Conservation (phyloP, 306 rosid species). For the Canavalia gladiata region DNA sequence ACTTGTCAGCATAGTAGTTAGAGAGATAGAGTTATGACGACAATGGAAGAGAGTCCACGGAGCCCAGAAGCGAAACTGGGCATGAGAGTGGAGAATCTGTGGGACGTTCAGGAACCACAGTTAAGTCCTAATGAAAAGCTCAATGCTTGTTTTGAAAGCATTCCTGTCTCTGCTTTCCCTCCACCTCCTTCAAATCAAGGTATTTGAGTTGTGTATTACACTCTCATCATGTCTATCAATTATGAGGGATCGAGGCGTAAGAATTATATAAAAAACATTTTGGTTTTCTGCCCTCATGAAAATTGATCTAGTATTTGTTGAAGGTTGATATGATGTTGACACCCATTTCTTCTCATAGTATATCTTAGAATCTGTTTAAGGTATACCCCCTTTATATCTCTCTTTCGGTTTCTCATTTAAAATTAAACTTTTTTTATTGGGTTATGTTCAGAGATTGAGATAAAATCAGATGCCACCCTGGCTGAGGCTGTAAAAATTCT, state of each 20-base stretch:
- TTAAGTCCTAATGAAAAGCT: constrained; percentile 86
- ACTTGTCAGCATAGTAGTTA: constrained; percentile 45
- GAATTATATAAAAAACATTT: not conserved
- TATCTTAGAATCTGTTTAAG: not conserved
- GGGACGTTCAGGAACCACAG: constrained; percentile 85
- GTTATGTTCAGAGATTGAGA: constrained; percentile 71
- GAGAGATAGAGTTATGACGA: constrained; percentile 36
- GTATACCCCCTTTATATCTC: not conserved
- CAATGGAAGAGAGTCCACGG: constrained; percentile 68
- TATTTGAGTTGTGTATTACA: not conserved
- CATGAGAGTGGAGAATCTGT: constrained; percentile 86
- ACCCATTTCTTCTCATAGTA: not conserved
- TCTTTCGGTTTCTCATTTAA: not conserved
- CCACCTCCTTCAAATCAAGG: constrained; percentile 73
- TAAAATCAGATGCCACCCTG: constrained; percentile 71
- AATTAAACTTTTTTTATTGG: not conserved
- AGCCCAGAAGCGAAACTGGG: constrained; percentile 94
- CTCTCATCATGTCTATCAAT: not conserved
- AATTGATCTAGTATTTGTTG: constrained; percentile 12
- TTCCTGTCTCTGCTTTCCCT: constrained; percentile 90
- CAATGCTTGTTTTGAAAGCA: constrained; percentile 89
- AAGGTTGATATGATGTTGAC: constrained; percentile 9
- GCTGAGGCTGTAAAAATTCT: constrained; percentile 83
- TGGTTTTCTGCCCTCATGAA: constrained; percentile 20
- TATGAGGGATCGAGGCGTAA: not conserved